Percentiles rank a stretch among this genome's conserved stretches.
phyloP scores from a whole-genome alignment of 768 basidiomycete species.

The Xanthoconium purpureum region DNA sequence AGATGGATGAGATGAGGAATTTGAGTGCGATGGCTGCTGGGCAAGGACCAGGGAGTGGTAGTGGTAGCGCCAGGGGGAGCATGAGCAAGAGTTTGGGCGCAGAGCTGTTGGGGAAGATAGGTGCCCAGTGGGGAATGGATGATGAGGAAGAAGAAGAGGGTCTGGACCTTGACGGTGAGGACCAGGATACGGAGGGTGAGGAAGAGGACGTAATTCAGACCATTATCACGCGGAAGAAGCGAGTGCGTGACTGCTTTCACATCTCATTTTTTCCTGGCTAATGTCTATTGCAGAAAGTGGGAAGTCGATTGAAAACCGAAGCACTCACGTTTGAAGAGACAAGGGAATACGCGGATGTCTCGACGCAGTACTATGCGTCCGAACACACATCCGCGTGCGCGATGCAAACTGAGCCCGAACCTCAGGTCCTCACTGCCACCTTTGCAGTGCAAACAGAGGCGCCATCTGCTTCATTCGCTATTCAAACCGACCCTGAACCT shows the following conservation, averaged over 20 bases:
- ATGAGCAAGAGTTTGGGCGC: conserved; percentile 75
- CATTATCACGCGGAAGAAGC: conserved; percentile 81
- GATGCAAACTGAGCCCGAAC: conserved; percentile 64
- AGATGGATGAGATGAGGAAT: conserved; percentile 87
- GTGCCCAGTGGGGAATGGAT: conserved; percentile 40
- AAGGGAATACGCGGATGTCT: conserved; percentile 75
- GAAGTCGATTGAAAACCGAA: conserved; percentile 52
- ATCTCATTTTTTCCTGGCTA: conserved; percentile 17
- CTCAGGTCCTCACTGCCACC: conserved; percentile 43
- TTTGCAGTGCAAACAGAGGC: conserved; percentile 58
- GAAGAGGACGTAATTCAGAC: conserved; percentile 72
- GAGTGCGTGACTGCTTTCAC: conserved; percentile 41
- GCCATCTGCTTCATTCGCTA: conserved; percentile 23
- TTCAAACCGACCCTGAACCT: conserved; percentile 40
- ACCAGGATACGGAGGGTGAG: conserved; percentile 62
- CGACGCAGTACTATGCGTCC: conserved; percentile 64
- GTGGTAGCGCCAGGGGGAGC: conserved; percentile 50
- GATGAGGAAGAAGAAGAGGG: conserved; percentile 41
- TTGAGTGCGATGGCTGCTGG: conserved; percentile 35
- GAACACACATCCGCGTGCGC: conserved; percentile 45
- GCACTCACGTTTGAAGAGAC: conserved; percentile 50
- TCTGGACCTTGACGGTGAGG: conserved; percentile 37
- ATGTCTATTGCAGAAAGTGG: conserved; percentile 53
- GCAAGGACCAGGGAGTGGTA: conserved; percentile 40
- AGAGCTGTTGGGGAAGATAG: conserved; percentile 66